These are phyloP conservation scores for Mycena polygramma DNA, from an alignment of 768 basidiomycete species.

Conservation along the genomic window DNA sequence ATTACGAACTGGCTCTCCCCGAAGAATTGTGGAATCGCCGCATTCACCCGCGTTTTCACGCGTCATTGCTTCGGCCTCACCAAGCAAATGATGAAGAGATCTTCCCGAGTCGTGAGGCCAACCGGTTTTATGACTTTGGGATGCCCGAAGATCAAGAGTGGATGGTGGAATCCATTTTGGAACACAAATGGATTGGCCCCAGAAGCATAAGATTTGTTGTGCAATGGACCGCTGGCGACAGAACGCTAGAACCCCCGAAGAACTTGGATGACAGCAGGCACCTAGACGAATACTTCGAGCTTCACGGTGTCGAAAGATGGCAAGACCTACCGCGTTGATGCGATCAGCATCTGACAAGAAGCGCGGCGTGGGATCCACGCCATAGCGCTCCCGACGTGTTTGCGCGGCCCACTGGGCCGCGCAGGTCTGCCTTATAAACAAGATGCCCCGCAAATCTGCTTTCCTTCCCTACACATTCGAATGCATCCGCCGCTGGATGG, in stretches of 20 bases:
- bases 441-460: too few relatives aligned
- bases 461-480: too few relatives aligned
- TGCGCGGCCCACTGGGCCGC: too few relatives aligned
- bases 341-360: not conserved
- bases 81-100: too few relatives aligned
- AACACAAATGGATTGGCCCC: not conserved
- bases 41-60: slow-evolving; percentile 54
- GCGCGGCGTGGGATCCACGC: too few relatives aligned
- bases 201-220: slow-evolving; percentile 43
- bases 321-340: not conserved
- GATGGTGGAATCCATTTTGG: slow-evolving; percentile 51
- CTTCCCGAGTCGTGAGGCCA: slow-evolving; percentile 33
- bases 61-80: slow-evolving; percentile 39
- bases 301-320: not conserved
- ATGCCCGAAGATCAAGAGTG: slow-evolving; percentile 49
- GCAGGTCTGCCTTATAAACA: too few relatives aligned
- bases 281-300: not conserved
- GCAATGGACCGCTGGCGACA: slow-evolving; percentile 48
- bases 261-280: slow-evolving; percentile 34
- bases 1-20: too few relatives aligned
- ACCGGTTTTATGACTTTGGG: slow-evolving; percentile 54
- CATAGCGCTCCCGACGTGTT: too few relatives aligned
- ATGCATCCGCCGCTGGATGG: too few relatives aligned
- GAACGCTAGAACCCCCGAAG: slow-evolving; percentile 45
- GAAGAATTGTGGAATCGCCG: slow-evolving; percentile 38